Conservation (phyloP, 352 stramenopile genomes). For the Globisporangium mamillatum region DNA sequence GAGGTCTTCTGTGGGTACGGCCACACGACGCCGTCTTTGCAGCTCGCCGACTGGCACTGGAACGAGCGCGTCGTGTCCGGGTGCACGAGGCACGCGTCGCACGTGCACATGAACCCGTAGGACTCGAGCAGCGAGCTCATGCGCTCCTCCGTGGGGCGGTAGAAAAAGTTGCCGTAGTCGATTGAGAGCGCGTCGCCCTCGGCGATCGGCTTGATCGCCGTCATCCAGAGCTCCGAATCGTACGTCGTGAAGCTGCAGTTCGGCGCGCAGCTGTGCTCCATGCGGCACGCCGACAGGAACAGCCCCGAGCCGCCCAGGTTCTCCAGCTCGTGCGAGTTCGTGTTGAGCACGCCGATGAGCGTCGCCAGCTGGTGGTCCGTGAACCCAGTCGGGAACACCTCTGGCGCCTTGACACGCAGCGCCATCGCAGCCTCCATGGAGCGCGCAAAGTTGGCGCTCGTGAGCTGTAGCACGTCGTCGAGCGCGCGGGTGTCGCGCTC, state of each 20-base stretch:
- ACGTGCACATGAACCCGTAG: constrained; percentile 67
- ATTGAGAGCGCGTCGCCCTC: constrained; percentile 66
- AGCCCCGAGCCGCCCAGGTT: constrained; percentile 67
- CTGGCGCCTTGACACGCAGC: constrained; percentile 41
- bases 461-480: constrained; percentile 40
- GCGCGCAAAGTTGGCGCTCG: constrained; percentile 43
- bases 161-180: constrained; percentile 82
- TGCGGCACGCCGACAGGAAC: constrained; percentile 68
- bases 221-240: constrained; percentile 72
- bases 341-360: constrained; percentile 72
- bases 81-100: constrained; percentile 45
- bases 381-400: constrained; percentile 56
- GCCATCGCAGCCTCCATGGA: constrained; percentile 37
- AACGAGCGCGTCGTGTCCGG: constrained; percentile 57
- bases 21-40: constrained; percentile 41
- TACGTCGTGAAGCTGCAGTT: constrained; percentile 80
- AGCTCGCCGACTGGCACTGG: constrained; percentile 34
- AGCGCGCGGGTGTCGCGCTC: constrained; percentile 44
- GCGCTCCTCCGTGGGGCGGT: constrained; percentile 59
- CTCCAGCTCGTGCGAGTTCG: constrained; percentile 73
- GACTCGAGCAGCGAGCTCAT: constrained; percentile 52
- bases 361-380: constrained; percentile 56
- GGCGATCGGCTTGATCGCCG: constrained; percentile 60
- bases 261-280: constrained; percentile 70
- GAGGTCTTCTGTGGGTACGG: constrained; percentile 30